phyloP scores from a whole-genome alignment of 1,139 yeast genomes.

The Zygosaccharomyces sapae region DNA sequence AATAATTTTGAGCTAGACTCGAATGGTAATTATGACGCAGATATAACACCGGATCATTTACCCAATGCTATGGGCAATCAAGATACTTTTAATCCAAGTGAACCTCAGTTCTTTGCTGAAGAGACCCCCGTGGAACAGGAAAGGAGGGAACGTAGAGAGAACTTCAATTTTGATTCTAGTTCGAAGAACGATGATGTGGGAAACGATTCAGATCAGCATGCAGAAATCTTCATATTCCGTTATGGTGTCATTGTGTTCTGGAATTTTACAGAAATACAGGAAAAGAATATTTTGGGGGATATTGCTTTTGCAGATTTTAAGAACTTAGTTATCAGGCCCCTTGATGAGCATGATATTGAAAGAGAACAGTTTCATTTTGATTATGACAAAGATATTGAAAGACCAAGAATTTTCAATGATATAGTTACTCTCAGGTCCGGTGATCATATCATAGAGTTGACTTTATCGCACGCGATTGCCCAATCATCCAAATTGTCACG shows the following conservation, averaged over 20 bases:
- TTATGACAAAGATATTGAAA: constrained; percentile 71
- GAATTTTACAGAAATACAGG: constrained; percentile 92
- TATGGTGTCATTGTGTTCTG: constrained; percentile 96
- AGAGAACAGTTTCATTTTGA: constrained; percentile 94
- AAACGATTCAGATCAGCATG: constrained; percentile 53
- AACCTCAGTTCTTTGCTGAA: constrained; percentile 58
- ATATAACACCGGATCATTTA: constrained; percentile 27
- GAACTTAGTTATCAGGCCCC: constrained; percentile 62
- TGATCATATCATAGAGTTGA: constrained; percentile 85
- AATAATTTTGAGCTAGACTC: constrained; percentile 43
- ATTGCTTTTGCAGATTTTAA: constrained; percentile 55
- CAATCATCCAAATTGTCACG: constrained; percentile 89
- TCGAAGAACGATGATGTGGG: constrained; percentile 8
- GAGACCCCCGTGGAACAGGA: constrained; percentile 25
- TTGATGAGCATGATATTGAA: constrained; percentile 86
- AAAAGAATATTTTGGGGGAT: constrained; percentile 89
- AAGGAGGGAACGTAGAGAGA: constrained; percentile 20
- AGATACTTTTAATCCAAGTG: constrained; percentile 55
- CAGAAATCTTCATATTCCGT: constrained; percentile 83
- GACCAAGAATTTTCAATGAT: constrained; percentile 91
- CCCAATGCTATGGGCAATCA: constrained; percentile 28
- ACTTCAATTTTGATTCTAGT: constrained; percentile 10
- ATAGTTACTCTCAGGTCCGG: constrained; percentile 87
- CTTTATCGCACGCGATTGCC: constrained; percentile 95
- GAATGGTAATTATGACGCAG: constrained; percentile 18